These are phyloP conservation scores for Stentor roeselii DNA, from an alignment of 73 alveolate species.

Conservation along the genomic window DNA sequence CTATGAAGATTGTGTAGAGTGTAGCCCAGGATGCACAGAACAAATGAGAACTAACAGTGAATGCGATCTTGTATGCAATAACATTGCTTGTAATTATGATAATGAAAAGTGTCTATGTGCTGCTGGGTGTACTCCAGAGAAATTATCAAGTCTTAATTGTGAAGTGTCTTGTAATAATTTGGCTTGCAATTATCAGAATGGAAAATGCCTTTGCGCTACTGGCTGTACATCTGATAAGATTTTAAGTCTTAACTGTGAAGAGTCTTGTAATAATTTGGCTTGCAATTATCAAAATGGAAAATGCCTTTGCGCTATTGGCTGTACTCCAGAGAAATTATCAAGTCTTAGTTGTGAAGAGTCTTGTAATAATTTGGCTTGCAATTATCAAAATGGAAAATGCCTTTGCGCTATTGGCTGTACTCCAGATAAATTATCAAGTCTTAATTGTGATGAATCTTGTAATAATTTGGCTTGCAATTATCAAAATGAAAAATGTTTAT, in stretches of 20 bases:
- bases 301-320: neutral
- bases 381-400: neutral
- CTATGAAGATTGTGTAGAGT: neutral
- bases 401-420: neutral
- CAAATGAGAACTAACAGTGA: neutral
- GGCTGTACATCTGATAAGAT: neutral
- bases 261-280: neutral
- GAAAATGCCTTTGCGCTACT: slow-evolving; percentile 1
- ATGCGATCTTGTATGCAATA: neutral
- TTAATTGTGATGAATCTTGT: neutral
- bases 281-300: neutral
- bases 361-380: neutral
- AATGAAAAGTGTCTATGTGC: neutral
- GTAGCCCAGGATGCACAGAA: slow-evolving; percentile 10
- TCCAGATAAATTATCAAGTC: neutral
- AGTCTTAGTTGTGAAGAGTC: neutral
- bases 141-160: neutral
- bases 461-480: neutral
- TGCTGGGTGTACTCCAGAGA: slow-evolving; percentile 11
- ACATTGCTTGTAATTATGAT: neutral
- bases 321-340: neutral
- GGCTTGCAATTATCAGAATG: neutral
- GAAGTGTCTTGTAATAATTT: neutral
- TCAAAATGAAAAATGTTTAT: neutral
- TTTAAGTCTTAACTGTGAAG: neutral